Conservation (phyloP, 2,329 filamentous ascomycete species). For the Cladosporium velox region DNA sequence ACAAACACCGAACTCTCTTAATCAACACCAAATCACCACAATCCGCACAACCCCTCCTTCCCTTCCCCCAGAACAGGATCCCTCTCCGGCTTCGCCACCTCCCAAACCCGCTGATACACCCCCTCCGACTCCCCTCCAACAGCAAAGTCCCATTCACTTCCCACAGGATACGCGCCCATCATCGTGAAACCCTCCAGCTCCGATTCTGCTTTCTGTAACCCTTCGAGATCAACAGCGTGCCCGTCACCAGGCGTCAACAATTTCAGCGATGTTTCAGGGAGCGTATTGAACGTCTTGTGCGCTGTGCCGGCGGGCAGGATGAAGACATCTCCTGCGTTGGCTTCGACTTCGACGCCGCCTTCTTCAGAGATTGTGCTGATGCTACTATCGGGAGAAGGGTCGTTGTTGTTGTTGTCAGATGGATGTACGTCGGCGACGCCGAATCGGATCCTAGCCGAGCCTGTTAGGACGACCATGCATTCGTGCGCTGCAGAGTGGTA, state of each 20-base stretch:
- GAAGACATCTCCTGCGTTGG: constrained; percentile 58
- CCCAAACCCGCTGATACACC: constrained; percentile 48
- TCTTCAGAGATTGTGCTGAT: constrained; percentile 40
- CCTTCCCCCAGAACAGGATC: constrained; percentile 53
- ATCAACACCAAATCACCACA: constrained; percentile 29
- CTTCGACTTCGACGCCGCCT: constrained; percentile 53
- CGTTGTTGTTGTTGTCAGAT: neutral
- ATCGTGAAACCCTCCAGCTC: constrained; percentile 53
- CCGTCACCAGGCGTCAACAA: constrained; percentile 50
- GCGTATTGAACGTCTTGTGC: constrained; percentile 56
- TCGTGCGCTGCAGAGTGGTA: constrained; percentile 61
- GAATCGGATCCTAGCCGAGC: constrained; percentile 56
- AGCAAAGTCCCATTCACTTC: constrained; percentile 54
- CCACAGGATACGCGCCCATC: constrained; percentile 59
- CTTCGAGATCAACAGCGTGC: constrained; percentile 38
- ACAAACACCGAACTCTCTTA: neutral
- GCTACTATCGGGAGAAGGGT: constrained; percentile 38
- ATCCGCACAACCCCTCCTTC: constrained; percentile 41
- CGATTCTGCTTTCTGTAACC: constrained; percentile 39
- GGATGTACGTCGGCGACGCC: constrained; percentile 54
- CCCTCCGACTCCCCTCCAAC: constrained; percentile 34
- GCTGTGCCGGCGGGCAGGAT: constrained; percentile 59
- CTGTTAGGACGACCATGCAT: constrained; percentile 59
- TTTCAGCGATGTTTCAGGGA: constrained; percentile 41
- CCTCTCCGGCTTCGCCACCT: constrained; percentile 45